Conservation (phyloP, 2,329 filamentous ascomycete genomes). For the Fusarium tricinctum region DNA sequence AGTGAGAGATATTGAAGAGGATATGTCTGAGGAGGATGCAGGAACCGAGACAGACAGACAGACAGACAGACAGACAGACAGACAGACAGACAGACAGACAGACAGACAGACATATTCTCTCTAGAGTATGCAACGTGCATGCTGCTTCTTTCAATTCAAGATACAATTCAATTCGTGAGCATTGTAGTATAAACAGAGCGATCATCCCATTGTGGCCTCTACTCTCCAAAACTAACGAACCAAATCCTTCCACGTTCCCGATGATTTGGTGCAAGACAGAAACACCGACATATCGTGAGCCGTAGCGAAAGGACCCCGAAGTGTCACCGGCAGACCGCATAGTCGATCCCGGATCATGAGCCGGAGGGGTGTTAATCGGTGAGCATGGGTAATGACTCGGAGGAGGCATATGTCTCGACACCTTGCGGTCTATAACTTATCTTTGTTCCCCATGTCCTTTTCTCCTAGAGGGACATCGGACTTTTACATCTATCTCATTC, state of each 20-base stretch:
- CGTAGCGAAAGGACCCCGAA: constrained; percentile 19
- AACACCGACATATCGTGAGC: constrained; percentile 10
- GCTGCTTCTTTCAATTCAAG: not conserved
- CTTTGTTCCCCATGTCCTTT: not conserved
- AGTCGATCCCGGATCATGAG: constrained; percentile 29
- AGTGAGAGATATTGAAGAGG: not conserved
- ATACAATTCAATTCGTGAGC: not conserved
- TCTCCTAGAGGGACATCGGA: too few species aligned
- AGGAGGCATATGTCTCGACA: not conserved
- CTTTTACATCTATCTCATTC: not conserved
- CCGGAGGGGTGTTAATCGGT: constrained; percentile 1
- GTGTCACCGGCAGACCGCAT: constrained; percentile 33
- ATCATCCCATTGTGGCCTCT: not conserved
- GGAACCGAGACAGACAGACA: constrained; percentile 33
- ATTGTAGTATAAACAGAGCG: constrained; percentile 1
- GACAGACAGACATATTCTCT: too few species aligned
- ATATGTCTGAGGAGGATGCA: constrained; percentile 11
- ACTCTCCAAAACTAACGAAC: constrained; percentile 26
- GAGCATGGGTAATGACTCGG: constrained; percentile 15
- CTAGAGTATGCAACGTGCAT: not conserved
- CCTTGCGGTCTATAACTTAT: constrained; percentile 24
- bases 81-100: too few species aligned
- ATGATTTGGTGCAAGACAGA: constrained; percentile 26
- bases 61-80: too few species aligned
- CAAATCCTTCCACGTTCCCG: constrained; percentile 42